phyloP scores from a whole-genome alignment of 129 eudicot genomes.

The Gnaphalium uliginosum region DNA sequence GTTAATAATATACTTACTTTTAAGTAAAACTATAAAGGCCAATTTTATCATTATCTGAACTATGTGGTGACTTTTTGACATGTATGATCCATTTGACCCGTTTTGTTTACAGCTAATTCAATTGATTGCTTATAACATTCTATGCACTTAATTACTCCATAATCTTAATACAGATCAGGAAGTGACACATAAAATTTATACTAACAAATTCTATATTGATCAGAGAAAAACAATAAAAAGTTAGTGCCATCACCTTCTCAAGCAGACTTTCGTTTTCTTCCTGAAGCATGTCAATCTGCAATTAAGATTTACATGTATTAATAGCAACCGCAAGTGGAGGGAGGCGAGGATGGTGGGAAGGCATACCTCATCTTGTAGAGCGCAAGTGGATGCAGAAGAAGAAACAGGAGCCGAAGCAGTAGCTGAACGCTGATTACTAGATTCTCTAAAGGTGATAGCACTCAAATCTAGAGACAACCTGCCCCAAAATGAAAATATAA shows the following conservation, averaged over 20 bases:
- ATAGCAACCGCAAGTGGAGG: slow-evolving; percentile 2
- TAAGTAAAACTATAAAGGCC: not conserved
- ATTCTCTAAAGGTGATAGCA: slow-evolving; percentile 57
- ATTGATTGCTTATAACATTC: not conserved
- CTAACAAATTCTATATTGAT: not conserved
- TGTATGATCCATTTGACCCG: not conserved
- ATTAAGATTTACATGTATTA: slow-evolving; percentile 24
- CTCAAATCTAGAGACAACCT: slow-evolving; percentile 82
- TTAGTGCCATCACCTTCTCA: slow-evolving; percentile 59
- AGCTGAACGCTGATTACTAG: slow-evolving; percentile 51
- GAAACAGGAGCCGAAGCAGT: slow-evolving; percentile 49
- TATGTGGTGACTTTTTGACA: not conserved
- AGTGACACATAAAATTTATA: not conserved
- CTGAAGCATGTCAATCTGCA: slow-evolving; percentile 94
- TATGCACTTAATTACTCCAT: too few relatives aligned
- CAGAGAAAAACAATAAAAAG: not conserved
- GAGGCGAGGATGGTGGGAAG: not conserved
- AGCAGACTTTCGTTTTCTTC: slow-evolving; percentile 78
- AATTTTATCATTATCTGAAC: not conserved
- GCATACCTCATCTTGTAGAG: slow-evolving; percentile 86
- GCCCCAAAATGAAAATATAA: slow-evolving; percentile 13
- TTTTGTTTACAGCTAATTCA: not conserved
- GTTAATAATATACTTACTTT: not conserved
- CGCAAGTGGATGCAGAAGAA: slow-evolving; percentile 53
- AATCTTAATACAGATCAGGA: not conserved